Percentiles rank a stretch among this genome's conserved stretches.
These are phyloP conservation scores for Nepenthes gracilis DNA, from an alignment of 148 eudicot genomes.

Conservation along the genomic window DNA sequence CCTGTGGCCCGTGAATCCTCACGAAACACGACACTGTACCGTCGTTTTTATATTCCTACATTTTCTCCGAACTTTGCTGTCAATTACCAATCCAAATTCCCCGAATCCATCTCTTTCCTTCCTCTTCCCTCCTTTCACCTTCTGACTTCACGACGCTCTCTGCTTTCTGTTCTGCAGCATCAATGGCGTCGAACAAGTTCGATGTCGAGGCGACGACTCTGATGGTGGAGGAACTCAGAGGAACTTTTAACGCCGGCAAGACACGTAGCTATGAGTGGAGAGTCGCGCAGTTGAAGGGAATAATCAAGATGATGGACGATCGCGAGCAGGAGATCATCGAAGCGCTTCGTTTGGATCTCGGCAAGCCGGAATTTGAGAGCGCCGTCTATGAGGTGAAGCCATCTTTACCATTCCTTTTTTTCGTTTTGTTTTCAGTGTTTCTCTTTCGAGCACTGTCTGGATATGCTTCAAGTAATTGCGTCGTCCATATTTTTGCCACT, in stretches of 20 bases:
- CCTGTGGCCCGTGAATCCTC: too few relatives aligned
- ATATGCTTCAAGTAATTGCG: background rate
- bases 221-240: conserved; percentile 41
- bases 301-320: conserved; percentile 26
- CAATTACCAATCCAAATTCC: too few relatives aligned
- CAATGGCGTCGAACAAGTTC: conserved; percentile 21
- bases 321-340: conserved; percentile 43
- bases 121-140: too few relatives aligned
- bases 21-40: too few relatives aligned
- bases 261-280: conserved; percentile 72
- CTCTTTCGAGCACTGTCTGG: background rate
- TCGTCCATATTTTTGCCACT: background rate
- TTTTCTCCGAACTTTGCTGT: too few relatives aligned
- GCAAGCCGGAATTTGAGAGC: conserved; percentile 48
- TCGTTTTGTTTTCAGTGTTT: background rate
- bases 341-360: conserved; percentile 55
- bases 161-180: background rate
- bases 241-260: conserved; percentile 24
- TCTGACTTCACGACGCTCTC: too few relatives aligned
- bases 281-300: conserved; percentile 44
- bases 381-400: conserved; percentile 43
- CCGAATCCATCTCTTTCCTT: too few relatives aligned
- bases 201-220: conserved; percentile 19
- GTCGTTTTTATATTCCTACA: too few relatives aligned
- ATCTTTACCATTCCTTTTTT: background rate